phyloP scores from a whole-genome alignment of 352 stramenopile genomes.

The Pythium phragmitis region DNA sequence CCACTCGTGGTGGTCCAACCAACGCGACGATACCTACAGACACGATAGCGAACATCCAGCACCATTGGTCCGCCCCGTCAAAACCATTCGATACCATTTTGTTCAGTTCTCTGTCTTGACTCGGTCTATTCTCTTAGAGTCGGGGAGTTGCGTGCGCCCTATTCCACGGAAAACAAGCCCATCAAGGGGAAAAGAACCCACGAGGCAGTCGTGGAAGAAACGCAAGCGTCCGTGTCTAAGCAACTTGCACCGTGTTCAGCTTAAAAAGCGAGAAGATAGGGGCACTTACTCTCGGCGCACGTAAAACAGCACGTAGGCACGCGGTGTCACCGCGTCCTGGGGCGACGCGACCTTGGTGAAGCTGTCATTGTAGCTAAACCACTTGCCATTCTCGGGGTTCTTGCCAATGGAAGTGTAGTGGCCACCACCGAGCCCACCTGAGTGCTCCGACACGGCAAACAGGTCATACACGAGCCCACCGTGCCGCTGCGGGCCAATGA shows the following conservation, averaged over 20 bases:
- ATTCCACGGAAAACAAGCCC: neutral
- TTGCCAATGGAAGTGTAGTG: constrained; percentile 90
- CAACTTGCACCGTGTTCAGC: constrained; percentile 2
- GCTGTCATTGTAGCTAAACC: constrained; percentile 83
- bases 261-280: neutral
- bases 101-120: neutral
- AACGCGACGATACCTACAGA: constrained; percentile 9
- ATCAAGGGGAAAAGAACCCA: neutral
- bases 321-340: constrained; percentile 34
- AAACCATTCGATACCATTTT: neutral
- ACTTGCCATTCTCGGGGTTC: constrained; percentile 54
- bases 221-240: constrained; percentile 1
- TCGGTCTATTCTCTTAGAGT: constrained; percentile 4
- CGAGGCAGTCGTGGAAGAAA: neutral
- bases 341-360: constrained; percentile 56
- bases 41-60: constrained; percentile 3
- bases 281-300: constrained; percentile 71
- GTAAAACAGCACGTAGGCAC: constrained; percentile 76
- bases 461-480: constrained; percentile 95
- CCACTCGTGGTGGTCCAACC: neutral
- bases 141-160: constrained; percentile 2
- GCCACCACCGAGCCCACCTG: constrained; percentile 87
- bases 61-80: too few relatives aligned
- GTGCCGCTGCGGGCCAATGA: constrained; percentile 81
- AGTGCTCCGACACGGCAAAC: constrained; percentile 98